phyloP scores from a whole-genome alignment of 2,329 filamentous ascomycete species.

The Pseudocercospora musae region DNA sequence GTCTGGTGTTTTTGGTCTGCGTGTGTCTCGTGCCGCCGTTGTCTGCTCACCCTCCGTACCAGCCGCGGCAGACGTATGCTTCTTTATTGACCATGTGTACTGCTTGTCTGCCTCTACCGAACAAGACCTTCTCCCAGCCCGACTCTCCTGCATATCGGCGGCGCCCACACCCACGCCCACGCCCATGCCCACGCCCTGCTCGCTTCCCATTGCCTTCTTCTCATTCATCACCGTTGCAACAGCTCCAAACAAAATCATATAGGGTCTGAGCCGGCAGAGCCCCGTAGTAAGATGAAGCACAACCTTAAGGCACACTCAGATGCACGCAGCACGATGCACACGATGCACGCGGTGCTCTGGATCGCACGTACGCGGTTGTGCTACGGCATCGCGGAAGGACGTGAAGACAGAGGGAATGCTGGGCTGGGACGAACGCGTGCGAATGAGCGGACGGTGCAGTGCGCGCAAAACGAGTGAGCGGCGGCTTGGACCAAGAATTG shows the following conservation, averaged over 20 bases:
- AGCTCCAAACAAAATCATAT: neutral
- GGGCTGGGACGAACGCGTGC: neutral
- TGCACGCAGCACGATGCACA: too few relatives aligned
- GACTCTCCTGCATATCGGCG: neutral
- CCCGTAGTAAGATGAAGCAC: neutral
- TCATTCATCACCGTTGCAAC: neutral
- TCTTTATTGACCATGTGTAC: too few relatives aligned
- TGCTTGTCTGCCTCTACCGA: neutral
- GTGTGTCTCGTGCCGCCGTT: neutral
- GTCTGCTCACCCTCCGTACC: neutral
- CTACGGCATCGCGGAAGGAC: neutral
- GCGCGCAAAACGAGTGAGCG: neutral
- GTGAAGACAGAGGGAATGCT: neutral
- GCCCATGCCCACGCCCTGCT: neutral
- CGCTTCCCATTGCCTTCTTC: neutral
- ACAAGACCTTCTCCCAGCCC: neutral
- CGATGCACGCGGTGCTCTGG: neutral
- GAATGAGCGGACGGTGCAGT: neutral
- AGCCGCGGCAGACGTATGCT: neutral
- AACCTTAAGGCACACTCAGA: neutral
- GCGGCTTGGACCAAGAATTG: conserved; percentile 1
- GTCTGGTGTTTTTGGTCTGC: conserved; percentile 1
- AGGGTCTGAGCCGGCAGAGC: neutral
- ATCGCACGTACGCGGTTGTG: neutral
- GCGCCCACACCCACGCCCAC: too few relatives aligned